These are phyloP conservation scores for Bipolaris sorokiniana DNA, from an alignment of 2,329 filamentous ascomycete genomes.

Conservation along the genomic window DNA sequence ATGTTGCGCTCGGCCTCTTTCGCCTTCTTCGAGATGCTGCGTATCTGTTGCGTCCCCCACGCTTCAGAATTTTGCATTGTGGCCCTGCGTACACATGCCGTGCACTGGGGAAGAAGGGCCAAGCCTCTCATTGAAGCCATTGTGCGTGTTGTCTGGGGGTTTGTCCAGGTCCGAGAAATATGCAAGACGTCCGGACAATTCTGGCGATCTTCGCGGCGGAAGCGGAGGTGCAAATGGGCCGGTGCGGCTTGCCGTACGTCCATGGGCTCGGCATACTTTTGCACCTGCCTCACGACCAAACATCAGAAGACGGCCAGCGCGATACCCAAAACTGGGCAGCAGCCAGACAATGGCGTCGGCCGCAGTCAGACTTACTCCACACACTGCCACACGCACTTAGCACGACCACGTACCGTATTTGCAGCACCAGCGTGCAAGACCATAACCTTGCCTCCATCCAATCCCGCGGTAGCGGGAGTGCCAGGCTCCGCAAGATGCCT, in stretches of 20 bases:
- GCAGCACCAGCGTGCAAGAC: constrained; percentile 22
- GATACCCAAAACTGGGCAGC: constrained; percentile 22
- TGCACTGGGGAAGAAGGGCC: constrained; percentile 48
- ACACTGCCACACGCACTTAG: constrained; percentile 5
- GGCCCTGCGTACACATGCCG: constrained; percentile 46
- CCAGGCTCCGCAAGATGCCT: constrained; percentile 64
- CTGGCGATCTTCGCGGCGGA: constrained; percentile 37
- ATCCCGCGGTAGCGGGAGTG: constrained; percentile 31
- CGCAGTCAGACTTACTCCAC: constrained; percentile 5
- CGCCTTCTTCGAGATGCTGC: constrained; percentile 55
- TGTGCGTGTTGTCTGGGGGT: constrained; percentile 24
- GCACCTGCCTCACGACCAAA: constrained; percentile 31
- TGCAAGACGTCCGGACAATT: constrained; percentile 24
- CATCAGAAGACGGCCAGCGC: constrained; percentile 35
- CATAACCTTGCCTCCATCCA: constrained; percentile 24
- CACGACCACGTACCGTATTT: constrained; percentile 20
- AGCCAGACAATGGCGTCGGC: constrained; percentile 40
- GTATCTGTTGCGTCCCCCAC: constrained; percentile 47
- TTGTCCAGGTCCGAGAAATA: constrained; percentile 19
- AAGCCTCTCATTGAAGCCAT: constrained; percentile 44
- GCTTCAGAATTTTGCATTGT: constrained; percentile 38
- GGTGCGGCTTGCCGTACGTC: constrained; percentile 21
- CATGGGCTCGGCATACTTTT: constrained; percentile 26
- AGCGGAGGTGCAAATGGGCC: constrained; percentile 27
- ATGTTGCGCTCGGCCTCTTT: constrained; percentile 52